Conservation (phyloP, 345 rosid species). For the Acer yangbiense region DNA sequence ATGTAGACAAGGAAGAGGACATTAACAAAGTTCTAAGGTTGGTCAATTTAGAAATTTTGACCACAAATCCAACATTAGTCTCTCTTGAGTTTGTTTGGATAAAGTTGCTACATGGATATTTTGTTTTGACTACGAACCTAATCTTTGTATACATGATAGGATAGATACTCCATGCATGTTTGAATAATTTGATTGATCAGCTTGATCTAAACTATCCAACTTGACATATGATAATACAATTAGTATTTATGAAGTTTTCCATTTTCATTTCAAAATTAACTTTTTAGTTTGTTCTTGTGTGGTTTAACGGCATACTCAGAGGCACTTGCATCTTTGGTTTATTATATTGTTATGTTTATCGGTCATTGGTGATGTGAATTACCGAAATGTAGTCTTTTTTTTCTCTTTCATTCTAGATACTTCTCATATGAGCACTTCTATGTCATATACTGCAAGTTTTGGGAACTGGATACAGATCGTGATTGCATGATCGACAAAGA, state of each 20-base stretch:
- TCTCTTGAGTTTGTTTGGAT: background rate
- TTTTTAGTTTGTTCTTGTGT: constrained; percentile 1
- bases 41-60: background rate
- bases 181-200: background rate
- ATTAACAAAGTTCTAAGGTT: constrained; percentile 90
- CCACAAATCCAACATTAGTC: background rate
- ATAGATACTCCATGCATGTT: background rate
- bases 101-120: background rate
- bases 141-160: background rate
- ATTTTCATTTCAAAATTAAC: background rate
- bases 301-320: background rate
- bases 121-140: background rate
- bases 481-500: constrained; percentile 83
- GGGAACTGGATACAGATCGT: constrained; percentile 84
- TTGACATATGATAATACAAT: background rate
- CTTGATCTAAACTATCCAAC: background rate
- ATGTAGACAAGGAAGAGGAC: constrained; percentile 91
- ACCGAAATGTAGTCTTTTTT: background rate
- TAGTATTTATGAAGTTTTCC: background rate
- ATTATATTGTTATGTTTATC: background rate
- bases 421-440: constrained; percentile 93
- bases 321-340: background rate
- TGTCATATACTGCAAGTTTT: constrained; percentile 83
- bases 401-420: constrained; percentile 53
- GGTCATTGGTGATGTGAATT: background rate